Conservation (phyloP, 2,329 filamentous ascomycete genomes). For the Fusarium papillatum region DNA sequence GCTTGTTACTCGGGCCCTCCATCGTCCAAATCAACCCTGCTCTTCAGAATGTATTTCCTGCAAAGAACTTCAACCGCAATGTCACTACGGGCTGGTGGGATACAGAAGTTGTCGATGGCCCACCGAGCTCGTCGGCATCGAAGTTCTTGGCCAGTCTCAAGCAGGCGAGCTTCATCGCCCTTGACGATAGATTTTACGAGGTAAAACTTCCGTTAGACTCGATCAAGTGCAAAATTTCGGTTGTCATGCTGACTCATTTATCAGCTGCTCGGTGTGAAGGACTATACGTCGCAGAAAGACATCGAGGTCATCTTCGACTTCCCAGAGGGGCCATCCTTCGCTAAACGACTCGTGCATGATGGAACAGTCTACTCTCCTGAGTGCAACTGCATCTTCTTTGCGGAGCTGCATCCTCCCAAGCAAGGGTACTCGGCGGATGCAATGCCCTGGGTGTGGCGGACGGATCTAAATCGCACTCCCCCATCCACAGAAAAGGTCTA, state of each 20-base stretch:
- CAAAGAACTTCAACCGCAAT: constrained; percentile 29
- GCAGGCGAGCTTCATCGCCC: neutral
- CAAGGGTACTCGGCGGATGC: constrained; percentile 22
- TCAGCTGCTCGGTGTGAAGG: constrained; percentile 2
- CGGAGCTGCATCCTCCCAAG: constrained; percentile 27
- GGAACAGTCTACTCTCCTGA: constrained; percentile 30
- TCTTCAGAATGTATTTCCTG: constrained; percentile 21
- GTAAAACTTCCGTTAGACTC: neutral
- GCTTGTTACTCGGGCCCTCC: neutral
- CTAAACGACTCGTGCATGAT: constrained; percentile 25
- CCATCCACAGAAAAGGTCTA: constrained; percentile 29
- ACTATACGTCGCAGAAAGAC: neutral
- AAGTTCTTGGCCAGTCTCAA: neutral
- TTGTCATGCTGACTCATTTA: neutral
- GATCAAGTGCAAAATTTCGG: neutral
- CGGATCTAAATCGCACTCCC: constrained; percentile 10
- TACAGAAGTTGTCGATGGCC: constrained; percentile 2
- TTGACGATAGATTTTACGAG: neutral
- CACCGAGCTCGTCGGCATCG: neutral
- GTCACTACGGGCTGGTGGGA: constrained; percentile 30
- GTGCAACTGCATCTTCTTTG: constrained; percentile 33
- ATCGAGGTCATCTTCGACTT: constrained; percentile 23
- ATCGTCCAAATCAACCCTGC: neutral
- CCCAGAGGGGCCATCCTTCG: constrained; percentile 18
- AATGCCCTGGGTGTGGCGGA: constrained; percentile 29